Conservation (phyloP, 1,284 basidiomycete species). For the Trichosporon sp. region DNA sequence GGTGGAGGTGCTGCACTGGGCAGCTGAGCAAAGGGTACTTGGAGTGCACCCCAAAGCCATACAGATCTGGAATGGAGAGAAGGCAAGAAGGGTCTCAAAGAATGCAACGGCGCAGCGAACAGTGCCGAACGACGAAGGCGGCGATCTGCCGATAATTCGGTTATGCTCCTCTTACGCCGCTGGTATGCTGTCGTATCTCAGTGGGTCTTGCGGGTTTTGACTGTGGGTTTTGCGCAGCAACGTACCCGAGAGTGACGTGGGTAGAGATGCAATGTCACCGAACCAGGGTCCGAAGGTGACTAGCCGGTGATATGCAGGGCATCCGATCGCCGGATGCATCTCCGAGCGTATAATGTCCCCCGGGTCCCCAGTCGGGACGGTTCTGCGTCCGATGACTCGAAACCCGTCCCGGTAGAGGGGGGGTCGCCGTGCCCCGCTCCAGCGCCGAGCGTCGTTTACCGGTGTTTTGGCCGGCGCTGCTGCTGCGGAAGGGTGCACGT, state of each 20-base stretch:
- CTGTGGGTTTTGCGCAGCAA: not conserved
- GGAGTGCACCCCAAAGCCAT: too few relatives aligned
- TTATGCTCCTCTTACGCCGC: too few relatives aligned
- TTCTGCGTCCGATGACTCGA: too few relatives aligned
- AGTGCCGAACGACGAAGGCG: too few relatives aligned
- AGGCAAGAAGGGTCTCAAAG: too few relatives aligned
- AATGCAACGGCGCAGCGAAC: too few relatives aligned
- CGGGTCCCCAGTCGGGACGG: too few relatives aligned
- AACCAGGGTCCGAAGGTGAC: not conserved
- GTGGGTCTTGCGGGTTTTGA: not conserved
- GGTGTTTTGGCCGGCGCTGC: not conserved
- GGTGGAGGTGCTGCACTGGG: not conserved
- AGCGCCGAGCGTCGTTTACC: not conserved
- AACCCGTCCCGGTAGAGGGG: too few relatives aligned
- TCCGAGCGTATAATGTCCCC: too few relatives aligned
- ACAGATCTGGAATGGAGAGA: too few relatives aligned
- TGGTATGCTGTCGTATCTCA: not conserved
- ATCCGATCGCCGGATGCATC: not conserved
- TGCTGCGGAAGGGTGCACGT: not conserved
- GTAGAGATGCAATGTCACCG: not conserved
- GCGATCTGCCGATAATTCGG: too few relatives aligned
- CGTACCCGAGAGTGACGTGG: not conserved
- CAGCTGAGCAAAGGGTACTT: not conserved
- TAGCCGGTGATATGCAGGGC: not conserved
- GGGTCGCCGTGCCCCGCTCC: too few relatives aligned